Evolutionary conservation across 2,329 filamentous ascomycete genomes (phyloP).

Genomic region (Penicillium janthinellum): DNA sequence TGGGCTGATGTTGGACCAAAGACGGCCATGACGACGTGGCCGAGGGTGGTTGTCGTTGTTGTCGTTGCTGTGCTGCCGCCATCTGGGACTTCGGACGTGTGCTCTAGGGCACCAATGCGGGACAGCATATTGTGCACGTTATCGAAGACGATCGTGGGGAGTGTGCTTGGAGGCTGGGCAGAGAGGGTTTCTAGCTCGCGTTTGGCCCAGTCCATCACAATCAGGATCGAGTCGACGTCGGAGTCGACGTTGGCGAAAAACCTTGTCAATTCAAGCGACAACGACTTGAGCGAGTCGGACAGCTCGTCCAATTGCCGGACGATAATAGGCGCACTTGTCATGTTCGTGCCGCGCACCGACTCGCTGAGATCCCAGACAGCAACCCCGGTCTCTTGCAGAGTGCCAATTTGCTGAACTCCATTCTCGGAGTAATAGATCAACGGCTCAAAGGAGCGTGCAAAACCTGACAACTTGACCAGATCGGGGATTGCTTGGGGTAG

Average conservation of each 20-base stretch:
- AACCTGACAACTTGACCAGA: slow-evolving; percentile 83
- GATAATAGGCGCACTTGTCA: slow-evolving; percentile 86
- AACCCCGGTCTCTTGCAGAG: slow-evolving; percentile 86
- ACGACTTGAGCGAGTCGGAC: slow-evolving; percentile 79
- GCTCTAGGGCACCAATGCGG: slow-evolving; percentile 49
- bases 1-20: slow-evolving; percentile 82
- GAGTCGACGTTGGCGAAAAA: slow-evolving; percentile 94
- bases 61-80: slow-evolving; percentile 33
- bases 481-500: slow-evolving; percentile 71
- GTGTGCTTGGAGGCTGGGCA: slow-evolving; percentile 60
- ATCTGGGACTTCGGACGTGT: slow-evolving; percentile 27
- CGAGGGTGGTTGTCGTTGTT: slow-evolving; percentile 64
- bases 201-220: slow-evolving; percentile 95
- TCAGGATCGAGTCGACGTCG: slow-evolving; percentile 87
- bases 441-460: slow-evolving; percentile 90
- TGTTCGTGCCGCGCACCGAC: slow-evolving; percentile 83
- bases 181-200: slow-evolving; percentile 76
- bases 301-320: slow-evolving; percentile 82
- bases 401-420: slow-evolving; percentile 80
- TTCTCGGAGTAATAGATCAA: slow-evolving; percentile 94
- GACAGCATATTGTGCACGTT: slow-evolving; percentile 80
- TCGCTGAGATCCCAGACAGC: slow-evolving; percentile 95
- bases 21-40: slow-evolving; percentile 67
- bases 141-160: slow-evolving; percentile 72
- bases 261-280: slow-evolving; percentile 82